Conservation (phyloP, 2,329 filamentous ascomycete genomes). For the Lojkania enalia region DNA sequence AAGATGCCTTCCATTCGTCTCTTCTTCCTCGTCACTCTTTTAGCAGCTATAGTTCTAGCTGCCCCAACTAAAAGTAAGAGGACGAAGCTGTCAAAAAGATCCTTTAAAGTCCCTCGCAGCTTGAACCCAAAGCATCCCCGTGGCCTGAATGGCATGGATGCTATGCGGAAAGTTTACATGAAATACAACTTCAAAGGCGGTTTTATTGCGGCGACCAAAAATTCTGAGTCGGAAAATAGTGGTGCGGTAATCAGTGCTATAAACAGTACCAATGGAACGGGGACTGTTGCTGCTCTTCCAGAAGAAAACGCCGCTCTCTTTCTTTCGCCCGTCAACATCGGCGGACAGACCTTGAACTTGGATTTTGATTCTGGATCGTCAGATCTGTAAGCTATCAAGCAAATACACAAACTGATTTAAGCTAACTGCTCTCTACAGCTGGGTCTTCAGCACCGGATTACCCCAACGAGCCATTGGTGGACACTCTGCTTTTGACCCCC, state of each 20-base stretch:
- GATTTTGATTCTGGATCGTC: conserved; percentile 78
- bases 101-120: conserved; percentile 65
- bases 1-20: conserved; percentile 41
- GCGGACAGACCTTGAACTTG: conserved; percentile 68
- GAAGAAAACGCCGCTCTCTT: conserved; percentile 70
- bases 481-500: conserved; percentile 61
- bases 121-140: conserved; percentile 58
- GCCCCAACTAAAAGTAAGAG: conserved; percentile 45
- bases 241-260: conserved; percentile 4
- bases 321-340: conserved; percentile 69
- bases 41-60: conserved; percentile 54
- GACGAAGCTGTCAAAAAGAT: conserved; percentile 53
- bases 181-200: conserved; percentile 61
- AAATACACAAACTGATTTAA: conserved; percentile 3
- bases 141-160: conserved; percentile 58
- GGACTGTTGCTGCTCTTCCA: conserved; percentile 66
- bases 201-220: conserved; percentile 45
- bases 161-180: conserved; percentile 67
- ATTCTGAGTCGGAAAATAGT: conserved; percentile 5
- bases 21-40: conserved; percentile 52
- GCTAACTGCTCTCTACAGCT: conserved; percentile 49
- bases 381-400: conserved; percentile 58
- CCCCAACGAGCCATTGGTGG: conserved; percentile 48
- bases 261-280: conserved; percentile 45
- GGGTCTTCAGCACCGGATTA: conserved; percentile 70